Evolutionary conservation across 768 basidiomycete species (phyloP).

Genomic region (Lactifluus pinguis): DNA sequence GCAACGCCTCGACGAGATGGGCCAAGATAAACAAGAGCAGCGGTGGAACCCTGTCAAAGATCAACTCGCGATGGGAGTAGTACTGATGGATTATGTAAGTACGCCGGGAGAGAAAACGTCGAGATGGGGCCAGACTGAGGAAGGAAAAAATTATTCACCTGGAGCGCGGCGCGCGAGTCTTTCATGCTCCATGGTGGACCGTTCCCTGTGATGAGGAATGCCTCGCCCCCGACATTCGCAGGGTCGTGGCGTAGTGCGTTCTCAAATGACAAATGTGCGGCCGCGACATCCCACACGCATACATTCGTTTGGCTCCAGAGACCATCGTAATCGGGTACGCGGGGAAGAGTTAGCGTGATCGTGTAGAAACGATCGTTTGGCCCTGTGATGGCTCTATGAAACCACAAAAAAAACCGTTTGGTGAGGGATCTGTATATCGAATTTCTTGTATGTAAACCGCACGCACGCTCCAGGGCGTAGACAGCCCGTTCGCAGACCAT

Average conservation of each 20-base stretch:
- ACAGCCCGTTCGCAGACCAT: conserved; percentile 25
- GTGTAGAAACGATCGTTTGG: conserved; percentile 28
- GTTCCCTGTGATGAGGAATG: conserved; percentile 29
- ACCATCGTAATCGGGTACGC: conserved; percentile 27
- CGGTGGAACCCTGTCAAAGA: conserved; percentile 25
- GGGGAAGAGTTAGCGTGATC: conserved; percentile 27
- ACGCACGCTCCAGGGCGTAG: too few species aligned
- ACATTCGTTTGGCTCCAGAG: conserved; percentile 26
- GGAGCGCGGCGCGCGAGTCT: conserved; percentile 25
- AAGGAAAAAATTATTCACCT: conserved; percentile 19
- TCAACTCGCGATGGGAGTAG: conserved; percentile 9
- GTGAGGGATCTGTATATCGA: too few species aligned
- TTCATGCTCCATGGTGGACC: conserved; percentile 27
- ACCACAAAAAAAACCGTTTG: too few species aligned
- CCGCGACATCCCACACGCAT: conserved; percentile 31
- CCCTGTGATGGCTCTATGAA: too few species aligned
- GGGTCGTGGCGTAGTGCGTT: conserved; percentile 24
- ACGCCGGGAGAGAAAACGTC: too few species aligned
- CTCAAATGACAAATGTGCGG: conserved; percentile 25
- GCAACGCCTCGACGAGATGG: conserved; percentile 26
- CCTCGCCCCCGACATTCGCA: conserved; percentile 25
- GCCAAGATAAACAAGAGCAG: conserved; percentile 26
- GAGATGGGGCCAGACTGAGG: too few species aligned
- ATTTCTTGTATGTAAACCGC: too few species aligned
- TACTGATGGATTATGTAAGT: not conserved